phyloP scores from a whole-genome alignment of 768 basidiomycete genomes.

The Paxillus ammoniavirescens region DNA sequence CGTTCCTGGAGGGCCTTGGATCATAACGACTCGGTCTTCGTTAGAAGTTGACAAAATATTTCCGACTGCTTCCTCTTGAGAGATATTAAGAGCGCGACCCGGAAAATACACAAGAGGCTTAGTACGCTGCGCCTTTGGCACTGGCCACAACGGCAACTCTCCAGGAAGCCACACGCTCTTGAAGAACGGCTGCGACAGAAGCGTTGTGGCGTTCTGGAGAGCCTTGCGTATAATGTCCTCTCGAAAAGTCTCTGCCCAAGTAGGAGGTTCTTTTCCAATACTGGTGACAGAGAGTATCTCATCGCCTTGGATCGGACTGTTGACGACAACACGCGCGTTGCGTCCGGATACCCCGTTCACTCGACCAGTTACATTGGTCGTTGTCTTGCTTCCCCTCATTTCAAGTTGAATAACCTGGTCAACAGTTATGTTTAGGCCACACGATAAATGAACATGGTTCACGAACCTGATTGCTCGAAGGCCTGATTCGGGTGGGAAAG shows the following conservation, averaged over 20 bases:
- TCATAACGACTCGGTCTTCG: conserved; percentile 21
- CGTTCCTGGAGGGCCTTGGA: conserved; percentile 42
- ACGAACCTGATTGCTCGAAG: conserved; percentile 38
- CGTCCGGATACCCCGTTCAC: conserved; percentile 36
- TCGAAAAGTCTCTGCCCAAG: conserved; percentile 47
- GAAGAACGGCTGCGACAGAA: conserved; percentile 26
- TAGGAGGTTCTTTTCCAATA: conserved; percentile 53
- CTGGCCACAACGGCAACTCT: conserved; percentile 16
- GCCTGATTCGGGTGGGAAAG: conserved; percentile 43
- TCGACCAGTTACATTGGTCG: conserved; percentile 15
- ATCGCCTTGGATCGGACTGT: conserved; percentile 14
- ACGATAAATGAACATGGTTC: background rate
- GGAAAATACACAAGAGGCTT: background rate
- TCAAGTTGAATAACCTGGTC: conserved; percentile 21
- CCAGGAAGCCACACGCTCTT: conserved; percentile 27
- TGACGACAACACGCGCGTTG: conserved; percentile 29
- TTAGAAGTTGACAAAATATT: conserved; percentile 27
- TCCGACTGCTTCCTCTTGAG: conserved; percentile 29
- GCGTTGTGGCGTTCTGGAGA: conserved; percentile 14
- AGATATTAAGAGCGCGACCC: conserved; percentile 18
- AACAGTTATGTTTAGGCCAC: background rate
- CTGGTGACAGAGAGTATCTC: conserved; percentile 40
- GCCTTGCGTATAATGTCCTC: conserved; percentile 19
- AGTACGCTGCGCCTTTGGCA: background rate
- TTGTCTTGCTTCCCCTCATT: conserved; percentile 2